phyloP scores from a whole-genome alignment of 331 rosid genomes.

The Dryas integrifolia region DNA sequence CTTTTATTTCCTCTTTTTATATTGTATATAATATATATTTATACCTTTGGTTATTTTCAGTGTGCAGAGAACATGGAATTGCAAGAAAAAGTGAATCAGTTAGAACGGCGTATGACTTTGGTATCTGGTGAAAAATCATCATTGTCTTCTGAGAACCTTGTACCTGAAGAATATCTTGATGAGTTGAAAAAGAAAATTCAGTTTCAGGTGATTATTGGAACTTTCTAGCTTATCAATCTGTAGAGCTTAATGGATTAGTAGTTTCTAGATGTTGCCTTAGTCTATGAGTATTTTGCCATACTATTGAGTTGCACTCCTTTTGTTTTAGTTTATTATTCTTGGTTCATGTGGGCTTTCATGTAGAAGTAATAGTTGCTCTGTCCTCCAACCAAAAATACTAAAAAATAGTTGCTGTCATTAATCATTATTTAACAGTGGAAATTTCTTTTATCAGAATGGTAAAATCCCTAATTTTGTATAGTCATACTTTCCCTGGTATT shows the following conservation, averaged over 20 bases:
- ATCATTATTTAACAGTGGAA: not conserved
- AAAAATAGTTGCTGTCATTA: too few relatives aligned
- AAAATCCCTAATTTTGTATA: not conserved
- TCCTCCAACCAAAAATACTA: too few relatives aligned
- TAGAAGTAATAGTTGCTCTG: not conserved
- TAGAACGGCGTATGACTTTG: constrained; percentile 62
- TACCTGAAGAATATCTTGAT: constrained; percentile 55
- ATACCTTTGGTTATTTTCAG: constrained; percentile 44
- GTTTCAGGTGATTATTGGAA: constrained; percentile 58
- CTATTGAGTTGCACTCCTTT: not conserved
- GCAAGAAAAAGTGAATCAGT: constrained; percentile 61
- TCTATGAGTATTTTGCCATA: not conserved
- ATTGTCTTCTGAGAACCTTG: constrained; percentile 38
- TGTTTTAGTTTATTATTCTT: constrained; percentile 1
- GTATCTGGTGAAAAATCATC: constrained; percentile 37
- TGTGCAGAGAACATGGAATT: constrained; percentile 72
- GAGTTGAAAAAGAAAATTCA: constrained; percentile 79
- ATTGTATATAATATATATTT: constrained; percentile 9
- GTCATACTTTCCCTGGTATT: not conserved
- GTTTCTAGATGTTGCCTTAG: constrained; percentile 8
- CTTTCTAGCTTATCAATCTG: constrained; percentile 14
- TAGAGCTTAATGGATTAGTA: not conserved
- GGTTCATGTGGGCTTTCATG: constrained; percentile 7
- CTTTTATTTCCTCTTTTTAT: constrained; percentile 12
- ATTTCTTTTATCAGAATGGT: not conserved